Conservation (phyloP, 2,329 filamentous ascomycete genomes). For the Alternaria atra region DNA sequence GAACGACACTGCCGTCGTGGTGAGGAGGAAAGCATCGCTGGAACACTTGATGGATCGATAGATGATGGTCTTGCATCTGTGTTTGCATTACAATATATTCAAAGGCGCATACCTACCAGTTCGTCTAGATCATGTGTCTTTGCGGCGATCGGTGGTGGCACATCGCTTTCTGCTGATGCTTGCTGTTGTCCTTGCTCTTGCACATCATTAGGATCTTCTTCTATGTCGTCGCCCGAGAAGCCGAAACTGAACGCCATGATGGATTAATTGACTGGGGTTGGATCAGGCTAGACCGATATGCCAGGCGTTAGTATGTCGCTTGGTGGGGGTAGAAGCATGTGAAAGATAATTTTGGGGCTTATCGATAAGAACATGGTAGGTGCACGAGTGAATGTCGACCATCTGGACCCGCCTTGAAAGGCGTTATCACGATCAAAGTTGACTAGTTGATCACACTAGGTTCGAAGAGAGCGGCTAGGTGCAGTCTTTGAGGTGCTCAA, state of each 20-base stretch:
- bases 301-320: background rate
- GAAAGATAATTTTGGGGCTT: conserved; percentile 29
- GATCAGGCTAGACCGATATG: background rate
- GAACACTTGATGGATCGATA: background rate
- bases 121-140: conserved; percentile 57
- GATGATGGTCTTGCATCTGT: background rate
- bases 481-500: background rate
- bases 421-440: background rate
- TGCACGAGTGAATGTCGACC: conserved; percentile 24
- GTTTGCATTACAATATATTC: background rate
- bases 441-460: background rate
- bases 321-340: conserved; percentile 13
- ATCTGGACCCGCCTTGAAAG: background rate
- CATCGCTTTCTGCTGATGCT: conserved; percentile 14
- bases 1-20: rapidly evolving
- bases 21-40: background rate
- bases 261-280: conserved; percentile 3
- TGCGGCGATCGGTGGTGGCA: conserved; percentile 48
- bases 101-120: conserved; percentile 52
- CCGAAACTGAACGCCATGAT: conserved; percentile 63
- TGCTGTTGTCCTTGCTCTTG: conserved; percentile 16
- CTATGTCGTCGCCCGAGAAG: conserved; percentile 68
- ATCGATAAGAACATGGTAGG: conserved; percentile 33
- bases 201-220: conserved; percentile 55
- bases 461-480: background rate